phyloP scores from a whole-genome alignment of 306 rosid species.

The Malus orientalis region DNA sequence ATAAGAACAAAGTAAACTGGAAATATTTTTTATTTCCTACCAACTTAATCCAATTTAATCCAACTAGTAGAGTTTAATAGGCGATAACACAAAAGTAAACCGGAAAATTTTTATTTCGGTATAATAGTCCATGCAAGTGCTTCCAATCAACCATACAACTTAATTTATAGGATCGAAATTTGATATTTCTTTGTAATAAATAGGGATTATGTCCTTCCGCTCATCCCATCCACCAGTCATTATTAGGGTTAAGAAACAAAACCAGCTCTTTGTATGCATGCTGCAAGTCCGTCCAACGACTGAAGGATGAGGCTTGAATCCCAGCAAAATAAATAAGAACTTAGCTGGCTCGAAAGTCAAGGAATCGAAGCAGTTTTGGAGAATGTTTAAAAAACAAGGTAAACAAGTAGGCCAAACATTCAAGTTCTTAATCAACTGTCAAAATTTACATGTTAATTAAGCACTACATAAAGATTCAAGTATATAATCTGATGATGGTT shows the following conservation, averaged over 20 bases:
- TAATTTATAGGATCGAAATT: conserved; percentile 8
- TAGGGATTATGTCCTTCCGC: conserved; percentile 21
- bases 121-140: background rate
- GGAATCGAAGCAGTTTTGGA: conserved; percentile 53
- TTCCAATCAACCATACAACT: conserved; percentile 18
- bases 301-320: conserved; percentile 5
- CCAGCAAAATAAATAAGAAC: background rate
- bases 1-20: background rate
- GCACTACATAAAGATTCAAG: background rate
- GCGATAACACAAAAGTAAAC: background rate
- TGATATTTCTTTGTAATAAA: conserved; percentile 22
- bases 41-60: too few relatives aligned
- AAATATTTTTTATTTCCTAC: too few relatives aligned
- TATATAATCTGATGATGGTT: conserved; percentile 8
- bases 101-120: background rate
- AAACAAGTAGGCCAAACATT: background rate
- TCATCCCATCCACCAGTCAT: conserved; percentile 10
- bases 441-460: background rate
- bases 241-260: conserved; percentile 17
- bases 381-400: too few relatives aligned
- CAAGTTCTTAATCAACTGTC: background rate
- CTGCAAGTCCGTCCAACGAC: conserved; percentile 8
- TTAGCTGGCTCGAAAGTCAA: conserved; percentile 70
- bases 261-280: conserved; percentile 6
- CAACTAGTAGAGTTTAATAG: too few relatives aligned